A percentile compares a stretch with the other conserved stretches of the same genome.
These are phyloP conservation scores for Chlorencoelia australis DNA, from an alignment of 2,329 filamentous ascomycete species.

Conservation along the genomic window DNA sequence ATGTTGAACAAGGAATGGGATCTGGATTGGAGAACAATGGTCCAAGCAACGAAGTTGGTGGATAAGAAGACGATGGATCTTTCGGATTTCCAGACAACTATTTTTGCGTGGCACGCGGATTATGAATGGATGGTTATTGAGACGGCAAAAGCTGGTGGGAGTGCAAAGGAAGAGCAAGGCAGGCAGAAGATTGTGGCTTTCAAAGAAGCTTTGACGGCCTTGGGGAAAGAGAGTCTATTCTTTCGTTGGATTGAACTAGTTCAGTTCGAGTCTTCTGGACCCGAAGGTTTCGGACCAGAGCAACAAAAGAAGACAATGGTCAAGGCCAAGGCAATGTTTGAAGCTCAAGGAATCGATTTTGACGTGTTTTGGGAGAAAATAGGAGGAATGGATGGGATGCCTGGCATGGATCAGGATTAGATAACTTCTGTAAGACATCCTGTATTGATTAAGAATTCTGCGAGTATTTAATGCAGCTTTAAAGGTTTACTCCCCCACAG, in stretches of 20 bases:
- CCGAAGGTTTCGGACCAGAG: constrained; percentile 68
- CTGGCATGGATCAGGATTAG: constrained; percentile 37
- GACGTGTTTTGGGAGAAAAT: constrained; percentile 68
- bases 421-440: too few relatives aligned
- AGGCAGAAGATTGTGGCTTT: constrained; percentile 71
- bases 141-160: constrained; percentile 38
- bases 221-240: constrained; percentile 84
- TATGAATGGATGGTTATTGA: constrained; percentile 65
- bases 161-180: constrained; percentile 48
- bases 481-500: too few relatives aligned
- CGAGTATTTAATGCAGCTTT: too few relatives aligned
- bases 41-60: constrained; percentile 59
- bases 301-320: constrained; percentile 61
- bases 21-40: constrained; percentile 76
- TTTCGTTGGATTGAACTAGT: constrained; percentile 89
- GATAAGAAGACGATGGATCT: constrained; percentile 49
- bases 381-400: constrained; percentile 48
- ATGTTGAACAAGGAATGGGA: constrained; percentile 82
- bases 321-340: constrained; percentile 68
- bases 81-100: constrained; percentile 60
- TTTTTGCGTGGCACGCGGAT: constrained; percentile 57
- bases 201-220: constrained; percentile 59
- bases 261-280: constrained; percentile 72
- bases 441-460: too few relatives aligned
- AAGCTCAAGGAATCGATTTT: constrained; percentile 68